Evolutionary conservation across 768 basidiomycete genomes (phyloP).

Genomic region (Russula ochroleuca): DNA sequence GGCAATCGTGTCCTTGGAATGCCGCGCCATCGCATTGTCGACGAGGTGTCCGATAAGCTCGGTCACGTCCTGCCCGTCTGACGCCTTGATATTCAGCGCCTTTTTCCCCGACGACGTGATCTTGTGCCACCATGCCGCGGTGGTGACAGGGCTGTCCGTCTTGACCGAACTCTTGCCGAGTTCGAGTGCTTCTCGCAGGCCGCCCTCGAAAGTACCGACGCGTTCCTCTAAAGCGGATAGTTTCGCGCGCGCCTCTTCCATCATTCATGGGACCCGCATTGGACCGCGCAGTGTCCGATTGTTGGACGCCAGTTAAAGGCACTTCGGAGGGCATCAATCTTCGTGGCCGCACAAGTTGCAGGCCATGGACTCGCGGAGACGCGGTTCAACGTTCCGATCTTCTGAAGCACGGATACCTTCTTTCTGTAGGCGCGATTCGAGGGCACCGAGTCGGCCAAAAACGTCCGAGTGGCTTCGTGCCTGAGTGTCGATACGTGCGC

Average conservation of each 20-base stretch:
- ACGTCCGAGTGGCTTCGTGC: constrained; percentile 49
- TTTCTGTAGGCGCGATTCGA: constrained; percentile 53
- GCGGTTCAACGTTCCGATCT: constrained; percentile 47
- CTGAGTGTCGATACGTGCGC: constrained; percentile 51
- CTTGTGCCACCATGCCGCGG: constrained; percentile 68
- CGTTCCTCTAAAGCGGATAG: constrained; percentile 59
- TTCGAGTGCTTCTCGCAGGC: constrained; percentile 69
- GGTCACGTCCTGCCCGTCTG: constrained; percentile 71
- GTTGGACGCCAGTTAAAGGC: constrained; percentile 36
- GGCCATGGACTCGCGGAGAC: constrained; percentile 33
- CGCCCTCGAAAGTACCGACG: constrained; percentile 55
- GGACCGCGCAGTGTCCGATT: constrained; percentile 8
- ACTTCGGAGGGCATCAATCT: constrained; percentile 22
- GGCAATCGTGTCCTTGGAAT: constrained; percentile 75
- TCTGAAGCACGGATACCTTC: constrained; percentile 48
- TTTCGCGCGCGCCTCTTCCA: constrained; percentile 53
- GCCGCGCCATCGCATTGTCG: constrained; percentile 62
- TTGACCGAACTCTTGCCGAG: constrained; percentile 47
- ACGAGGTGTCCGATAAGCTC: constrained; percentile 71
- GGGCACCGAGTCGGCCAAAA: constrained; percentile 46
- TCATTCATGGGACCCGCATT: constrained; percentile 36
- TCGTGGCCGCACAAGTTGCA: constrained; percentile 26
- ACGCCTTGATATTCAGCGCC: constrained; percentile 58
- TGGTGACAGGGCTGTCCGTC: constrained; percentile 35
- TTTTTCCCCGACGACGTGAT: constrained; percentile 40